Evolutionary conservation across 495 filamentous ascomycete species (phyloP).

Genomic region (Neurospora discreta): DNA sequence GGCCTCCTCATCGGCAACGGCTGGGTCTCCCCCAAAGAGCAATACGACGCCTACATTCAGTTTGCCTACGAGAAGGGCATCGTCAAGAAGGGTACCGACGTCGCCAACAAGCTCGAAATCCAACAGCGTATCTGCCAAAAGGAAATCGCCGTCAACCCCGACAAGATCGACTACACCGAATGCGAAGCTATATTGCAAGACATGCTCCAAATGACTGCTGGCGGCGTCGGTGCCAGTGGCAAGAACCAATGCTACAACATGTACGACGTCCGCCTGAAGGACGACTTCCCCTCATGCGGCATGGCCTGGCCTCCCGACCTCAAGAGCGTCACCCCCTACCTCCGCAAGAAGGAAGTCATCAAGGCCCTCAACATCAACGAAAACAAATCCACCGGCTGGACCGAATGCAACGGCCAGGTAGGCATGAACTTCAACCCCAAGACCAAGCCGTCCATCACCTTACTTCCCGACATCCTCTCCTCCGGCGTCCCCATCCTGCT

Average conservation of each 20-base stretch:
- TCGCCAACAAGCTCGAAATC: conserved; percentile 46
- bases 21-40: conserved; percentile 83
- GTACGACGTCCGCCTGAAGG: conserved; percentile 82
- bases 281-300: conserved; percentile 66
- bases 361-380: conserved; percentile 71
- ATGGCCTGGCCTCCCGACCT: conserved; percentile 96
- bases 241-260: conserved; percentile 65
- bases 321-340: conserved; percentile 62
- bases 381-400: conserved; percentile 77
- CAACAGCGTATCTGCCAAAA: conserved; percentile 44
- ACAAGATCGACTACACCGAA: conserved; percentile 50
- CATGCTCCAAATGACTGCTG: conserved; percentile 49
- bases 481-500: conserved; percentile 60
- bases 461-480: conserved; percentile 69
- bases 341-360: conserved; percentile 69
- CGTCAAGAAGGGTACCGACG: conserved; percentile 51
- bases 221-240: conserved; percentile 32
- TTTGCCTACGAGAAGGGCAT: conserved; percentile 68
- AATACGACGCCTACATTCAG: conserved; percentile 79
- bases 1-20: conserved; percentile 93
- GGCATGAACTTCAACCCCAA: conserved; percentile 56
- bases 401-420: conserved; percentile 80
- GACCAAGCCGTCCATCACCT: conserved; percentile 56
- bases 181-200: conserved; percentile 68
- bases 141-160: conserved; percentile 48